These are phyloP conservation scores for Murraya koenigii DNA, from an alignment of 345 rosid species.

Conservation along the genomic window DNA sequence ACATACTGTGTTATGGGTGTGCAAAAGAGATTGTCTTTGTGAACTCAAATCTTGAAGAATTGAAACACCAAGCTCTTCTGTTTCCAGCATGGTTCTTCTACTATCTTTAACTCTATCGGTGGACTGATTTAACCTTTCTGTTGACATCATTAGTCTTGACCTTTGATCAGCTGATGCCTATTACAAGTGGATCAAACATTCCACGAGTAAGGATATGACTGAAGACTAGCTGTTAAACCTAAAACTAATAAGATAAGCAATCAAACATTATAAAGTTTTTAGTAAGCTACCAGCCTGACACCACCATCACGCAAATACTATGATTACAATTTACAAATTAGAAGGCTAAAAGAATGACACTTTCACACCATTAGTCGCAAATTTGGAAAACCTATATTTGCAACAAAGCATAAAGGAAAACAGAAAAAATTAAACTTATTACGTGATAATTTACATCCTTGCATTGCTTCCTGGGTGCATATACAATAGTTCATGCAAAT, in stretches of 20 bases:
- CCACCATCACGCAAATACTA: neutral
- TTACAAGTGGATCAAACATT: slow-evolving; percentile 4
- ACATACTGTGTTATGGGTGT: slow-evolving; percentile 65
- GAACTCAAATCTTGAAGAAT: slow-evolving; percentile 90
- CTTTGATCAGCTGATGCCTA: slow-evolving; percentile 95
- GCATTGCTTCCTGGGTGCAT: neutral
- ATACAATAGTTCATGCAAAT: neutral
- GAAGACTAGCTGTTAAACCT: neutral
- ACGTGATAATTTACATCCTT: neutral
- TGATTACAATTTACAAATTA: neutral
- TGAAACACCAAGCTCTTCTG: slow-evolving; percentile 97
- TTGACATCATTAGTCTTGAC: slow-evolving; percentile 73
- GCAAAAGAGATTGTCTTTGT: slow-evolving; percentile 85
- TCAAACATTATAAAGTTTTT: neutral
- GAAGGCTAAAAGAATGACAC: neutral
- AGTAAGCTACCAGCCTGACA: neutral
- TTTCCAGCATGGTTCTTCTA: slow-evolving; percentile 92
- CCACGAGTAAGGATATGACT: neutral
- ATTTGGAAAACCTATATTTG: neutral
- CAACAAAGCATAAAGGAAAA: neutral
- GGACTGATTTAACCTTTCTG: slow-evolving; percentile 65
- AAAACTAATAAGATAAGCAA: slow-evolving; percentile 1
- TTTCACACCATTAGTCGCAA: neutral
- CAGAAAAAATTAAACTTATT: neutral
- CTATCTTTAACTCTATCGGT: slow-evolving; percentile 80